Conservation (phyloP, 768 basidiomycete genomes). For the Kondoa subrosea region DNA sequence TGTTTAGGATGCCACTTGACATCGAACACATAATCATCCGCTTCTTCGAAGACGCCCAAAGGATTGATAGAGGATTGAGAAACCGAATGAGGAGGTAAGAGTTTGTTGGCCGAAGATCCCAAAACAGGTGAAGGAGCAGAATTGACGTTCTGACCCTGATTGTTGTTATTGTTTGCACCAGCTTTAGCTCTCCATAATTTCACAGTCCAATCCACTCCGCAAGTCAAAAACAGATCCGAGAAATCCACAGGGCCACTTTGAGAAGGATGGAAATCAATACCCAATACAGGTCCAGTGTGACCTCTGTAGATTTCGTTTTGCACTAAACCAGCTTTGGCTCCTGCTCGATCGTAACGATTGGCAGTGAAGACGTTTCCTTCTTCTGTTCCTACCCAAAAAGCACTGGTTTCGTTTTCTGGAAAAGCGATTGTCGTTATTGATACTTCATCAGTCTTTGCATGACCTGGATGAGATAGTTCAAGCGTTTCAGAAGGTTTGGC, state of each 20-base stretch:
- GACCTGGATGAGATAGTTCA: conserved; percentile 68
- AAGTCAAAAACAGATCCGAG: conserved; percentile 80
- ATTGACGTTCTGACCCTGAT: not conserved
- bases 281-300: conserved; percentile 84
- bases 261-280: conserved; percentile 83
- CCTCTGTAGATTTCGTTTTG: conserved; percentile 83
- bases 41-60: conserved; percentile 87
- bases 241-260: conserved; percentile 81
- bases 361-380: conserved; percentile 95
- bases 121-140: conserved; percentile 37
- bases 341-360: conserved; percentile 89
- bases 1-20: conserved; percentile 95
- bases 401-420: conserved; percentile 87
- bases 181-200: conserved; percentile 77
- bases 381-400: conserved; percentile 95
- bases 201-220: conserved; percentile 94
- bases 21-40: conserved; percentile 97
- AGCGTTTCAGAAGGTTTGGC: conserved; percentile 98
- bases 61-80: conserved; percentile 38
- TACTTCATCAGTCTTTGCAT: conserved; percentile 93
- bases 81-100: not conserved
- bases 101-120: conserved; percentile 42
- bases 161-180: not conserved
- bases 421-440: conserved; percentile 86
- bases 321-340: conserved; percentile 87